Evolutionary conservation across 2,329 filamentous ascomycete species (phyloP), one percentile per base, ranked within the genome.

Genomic region (Cladophialophora yegresii): DNA sequence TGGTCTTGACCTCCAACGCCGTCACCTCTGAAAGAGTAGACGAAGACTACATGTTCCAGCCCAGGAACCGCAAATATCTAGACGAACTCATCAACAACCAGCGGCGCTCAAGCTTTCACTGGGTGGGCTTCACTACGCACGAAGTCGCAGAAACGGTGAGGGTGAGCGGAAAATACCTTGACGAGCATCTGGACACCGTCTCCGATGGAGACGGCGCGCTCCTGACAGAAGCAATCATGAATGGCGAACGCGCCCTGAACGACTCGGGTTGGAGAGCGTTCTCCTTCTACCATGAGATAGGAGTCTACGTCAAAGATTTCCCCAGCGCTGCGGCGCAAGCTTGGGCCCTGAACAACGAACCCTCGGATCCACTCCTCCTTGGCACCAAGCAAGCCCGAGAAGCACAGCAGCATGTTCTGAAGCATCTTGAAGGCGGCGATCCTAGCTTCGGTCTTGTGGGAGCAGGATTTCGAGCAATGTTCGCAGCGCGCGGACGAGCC

Each of bases 41-140:
- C 71, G 81, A 85, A 61, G 93, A 97, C 74, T 97, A 96, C 73
- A 89, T 98, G 68, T 97, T 97, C 71, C 90, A 96, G 71, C 84
- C 85, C 0, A 86, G 84, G 12, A 93, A 93, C 71, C 80, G 84
- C 32, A 88, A 87, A 67, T 82, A 83, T 45, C 79, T 96, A 12
- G 78, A 87, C 28, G 81, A 85, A 59, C 79, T 96, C 1, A 88
- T 96, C 4, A 84, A 83, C 61, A 96, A 97, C 72, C 76, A 96
- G 51, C 86, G 91, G 20, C 89, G 95, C 72, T 88, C 91, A 6
- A 91, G 90, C 55, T 96, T 96, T 73, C 96, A 93, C 75, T 93
- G 91, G 77, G 89, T 89, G 0, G 93, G 92, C 54, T 92, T 89
- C 71, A 76, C 79, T 0, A 78, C 81, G 0, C 65, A 71, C 6